phyloP scores from a whole-genome alignment of 2,329 filamentous ascomycete species.

The Paraphoma sp. region DNA sequence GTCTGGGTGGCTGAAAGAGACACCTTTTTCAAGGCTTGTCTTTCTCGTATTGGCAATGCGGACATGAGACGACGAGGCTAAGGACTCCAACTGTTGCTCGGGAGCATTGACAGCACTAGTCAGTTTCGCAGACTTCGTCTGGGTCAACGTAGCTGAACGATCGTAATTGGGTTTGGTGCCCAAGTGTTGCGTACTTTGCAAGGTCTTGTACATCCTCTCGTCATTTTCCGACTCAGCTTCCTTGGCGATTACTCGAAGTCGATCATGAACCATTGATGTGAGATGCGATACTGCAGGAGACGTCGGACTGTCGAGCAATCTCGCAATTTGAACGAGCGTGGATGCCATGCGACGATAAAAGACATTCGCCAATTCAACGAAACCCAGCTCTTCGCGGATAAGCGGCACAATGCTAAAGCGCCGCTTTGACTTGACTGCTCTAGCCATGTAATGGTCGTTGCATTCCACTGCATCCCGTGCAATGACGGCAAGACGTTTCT shows the following conservation, averaged over 20 bases:
- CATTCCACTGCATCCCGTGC: slow-evolving; percentile 1
- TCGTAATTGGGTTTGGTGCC: neutral
- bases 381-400: neutral
- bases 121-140: neutral
- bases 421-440: neutral
- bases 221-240: neutral
- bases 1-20: no score
- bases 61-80: no score
- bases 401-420: neutral
- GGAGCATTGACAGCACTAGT: neutral
- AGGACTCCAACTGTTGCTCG: no score
- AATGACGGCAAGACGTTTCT: slow-evolving; percentile 1
- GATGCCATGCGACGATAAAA: neutral
- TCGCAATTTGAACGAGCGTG: neutral
- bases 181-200: neutral
- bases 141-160: neutral
- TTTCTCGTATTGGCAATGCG: no score
- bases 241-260: slow-evolving; percentile 1
- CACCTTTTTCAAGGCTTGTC: no score
- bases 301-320: neutral
- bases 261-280: neutral
- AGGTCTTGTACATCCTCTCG: neutral
- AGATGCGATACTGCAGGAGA: slow-evolving; percentile 5
- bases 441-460: neutral
- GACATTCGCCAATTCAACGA: neutral